phyloP scores from a whole-genome alignment of 2,329 filamentous ascomycete species.

The Fusarium sp. region DNA sequence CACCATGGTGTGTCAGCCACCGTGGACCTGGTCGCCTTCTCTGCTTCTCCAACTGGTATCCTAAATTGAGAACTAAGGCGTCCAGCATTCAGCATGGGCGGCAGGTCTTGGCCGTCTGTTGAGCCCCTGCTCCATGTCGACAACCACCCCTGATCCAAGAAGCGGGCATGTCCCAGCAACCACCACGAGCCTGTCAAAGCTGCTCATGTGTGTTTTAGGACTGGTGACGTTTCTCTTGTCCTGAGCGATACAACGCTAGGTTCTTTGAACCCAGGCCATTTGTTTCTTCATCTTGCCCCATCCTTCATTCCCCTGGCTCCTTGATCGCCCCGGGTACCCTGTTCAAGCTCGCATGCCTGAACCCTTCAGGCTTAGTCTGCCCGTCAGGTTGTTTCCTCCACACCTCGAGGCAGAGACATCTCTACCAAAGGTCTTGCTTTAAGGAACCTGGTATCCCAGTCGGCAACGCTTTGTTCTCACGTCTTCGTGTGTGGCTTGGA shows the following conservation, averaged over 20 bases:
- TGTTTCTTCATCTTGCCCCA: conserved; percentile 50
- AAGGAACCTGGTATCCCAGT: conserved; percentile 46
- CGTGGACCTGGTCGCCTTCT: conserved; percentile 32
- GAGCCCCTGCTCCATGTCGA: conserved; percentile 48
- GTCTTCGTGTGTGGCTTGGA: conserved; percentile 48
- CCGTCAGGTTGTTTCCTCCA: conserved; percentile 52
- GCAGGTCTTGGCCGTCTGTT: conserved; percentile 44
- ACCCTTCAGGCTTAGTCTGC: conserved; percentile 50
- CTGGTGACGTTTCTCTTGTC: conserved; percentile 49
- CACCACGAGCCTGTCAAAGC: conserved; percentile 50
- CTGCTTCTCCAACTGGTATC: conserved; percentile 43
- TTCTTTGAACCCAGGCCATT: conserved; percentile 45
- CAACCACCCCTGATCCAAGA: conserved; percentile 46
- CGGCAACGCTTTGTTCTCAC: conserved; percentile 47
- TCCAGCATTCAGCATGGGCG: conserved; percentile 42
- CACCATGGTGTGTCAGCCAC: conserved; percentile 45
- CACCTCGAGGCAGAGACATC: conserved; percentile 44
- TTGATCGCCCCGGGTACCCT: conserved; percentile 52
- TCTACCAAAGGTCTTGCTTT: conserved; percentile 39
- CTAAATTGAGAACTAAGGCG: conserved; percentile 47
- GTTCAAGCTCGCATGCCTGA: conserved; percentile 52
- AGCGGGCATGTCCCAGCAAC: conserved; percentile 47
- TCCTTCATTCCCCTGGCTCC: conserved; percentile 45
- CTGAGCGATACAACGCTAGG: conserved; percentile 45
- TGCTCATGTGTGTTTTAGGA: conserved; percentile 41